Conservation (phyloP, 768 basidiomycete genomes). For the Boletellus emodensis region DNA sequence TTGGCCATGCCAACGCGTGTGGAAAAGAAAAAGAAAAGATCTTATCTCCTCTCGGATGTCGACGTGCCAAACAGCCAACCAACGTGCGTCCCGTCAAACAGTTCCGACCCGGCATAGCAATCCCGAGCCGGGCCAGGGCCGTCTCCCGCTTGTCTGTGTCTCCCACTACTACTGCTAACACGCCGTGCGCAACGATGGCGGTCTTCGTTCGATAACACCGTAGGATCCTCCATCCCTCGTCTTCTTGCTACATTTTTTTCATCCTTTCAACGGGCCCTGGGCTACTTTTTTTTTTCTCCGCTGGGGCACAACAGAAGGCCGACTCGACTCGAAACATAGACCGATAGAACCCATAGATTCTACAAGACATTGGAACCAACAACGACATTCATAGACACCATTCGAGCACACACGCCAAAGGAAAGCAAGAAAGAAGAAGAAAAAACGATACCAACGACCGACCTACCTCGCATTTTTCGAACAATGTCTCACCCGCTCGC, state of each 20-base stretch:
- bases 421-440: too few relatives aligned
- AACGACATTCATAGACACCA: background rate
- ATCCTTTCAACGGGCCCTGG: background rate
- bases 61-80: slow-evolving; percentile 1
- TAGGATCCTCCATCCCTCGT: slow-evolving; percentile 30
- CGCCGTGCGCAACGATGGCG: slow-evolving; percentile 38
- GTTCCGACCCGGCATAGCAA: slow-evolving; percentile 10
- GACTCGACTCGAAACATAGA: slow-evolving; percentile 6
- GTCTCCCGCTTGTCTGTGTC: background rate
- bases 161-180: background rate
- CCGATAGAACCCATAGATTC: slow-evolving; percentile 2
- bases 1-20: slow-evolving; percentile 12
- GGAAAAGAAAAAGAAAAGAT: slow-evolving; percentile 1
- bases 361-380: slow-evolving; percentile 8
- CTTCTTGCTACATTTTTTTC: background rate
- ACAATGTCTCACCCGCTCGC: slow-evolving; percentile 22
- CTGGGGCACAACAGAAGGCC: too few relatives aligned
- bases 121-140: background rate
- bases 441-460: too few relatives aligned
- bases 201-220: slow-evolving; percentile 51
- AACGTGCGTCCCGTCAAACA: background rate
- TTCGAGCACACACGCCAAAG: too few relatives aligned
- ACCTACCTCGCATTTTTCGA: too few relatives aligned
- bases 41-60: slow-evolving; percentile 23
- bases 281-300: too few relatives aligned